Percentiles rank a stretch among this genome's conserved stretches.
These are phyloP conservation scores for Claviceps spartinae DNA, from an alignment of 2,329 filamentous ascomycete species.

Conservation along the genomic window DNA sequence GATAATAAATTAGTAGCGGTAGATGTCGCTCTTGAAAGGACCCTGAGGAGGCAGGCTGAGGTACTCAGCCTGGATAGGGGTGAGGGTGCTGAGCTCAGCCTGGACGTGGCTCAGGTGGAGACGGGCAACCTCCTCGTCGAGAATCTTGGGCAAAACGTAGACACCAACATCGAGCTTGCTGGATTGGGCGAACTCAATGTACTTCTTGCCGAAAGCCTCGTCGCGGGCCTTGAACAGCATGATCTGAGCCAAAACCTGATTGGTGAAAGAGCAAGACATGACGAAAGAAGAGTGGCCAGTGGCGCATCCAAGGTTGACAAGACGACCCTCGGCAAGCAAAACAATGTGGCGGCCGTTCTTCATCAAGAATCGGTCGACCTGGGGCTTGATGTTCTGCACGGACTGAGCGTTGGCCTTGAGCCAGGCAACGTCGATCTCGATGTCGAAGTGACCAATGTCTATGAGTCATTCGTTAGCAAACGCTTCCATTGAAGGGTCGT, in stretches of 20 bases:
- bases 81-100: conserved; percentile 82
- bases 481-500: background rate
- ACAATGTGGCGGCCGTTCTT: conserved; percentile 91
- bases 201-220: conserved; percentile 78
- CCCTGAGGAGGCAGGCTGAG: conserved; percentile 74
- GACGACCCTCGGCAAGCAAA: conserved; percentile 93
- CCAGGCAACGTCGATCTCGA: conserved; percentile 99
- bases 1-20: conserved; percentile 31
- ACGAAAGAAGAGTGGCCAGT: conserved; percentile 99
- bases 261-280: conserved; percentile 99
- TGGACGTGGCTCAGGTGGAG: conserved; percentile 91
- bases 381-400: conserved; percentile 98
- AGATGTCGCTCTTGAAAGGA: conserved; percentile 88
- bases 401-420: conserved; percentile 91
- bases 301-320: conserved; percentile 98
- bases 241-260: conserved; percentile 99
- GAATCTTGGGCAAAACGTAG: conserved; percentile 91
- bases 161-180: conserved; percentile 78
- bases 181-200: conserved; percentile 86
- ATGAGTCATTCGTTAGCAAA: conserved; percentile 3
- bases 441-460: conserved; percentile 99
- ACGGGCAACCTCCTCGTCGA: conserved; percentile 95
- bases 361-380: conserved; percentile 97
- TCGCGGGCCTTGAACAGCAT: conserved; percentile 92
- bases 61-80: conserved; percentile 82